Base-by-base conservation (phyloP, 805 yeast species). In the Kazachstania psychrophila region DNA sequence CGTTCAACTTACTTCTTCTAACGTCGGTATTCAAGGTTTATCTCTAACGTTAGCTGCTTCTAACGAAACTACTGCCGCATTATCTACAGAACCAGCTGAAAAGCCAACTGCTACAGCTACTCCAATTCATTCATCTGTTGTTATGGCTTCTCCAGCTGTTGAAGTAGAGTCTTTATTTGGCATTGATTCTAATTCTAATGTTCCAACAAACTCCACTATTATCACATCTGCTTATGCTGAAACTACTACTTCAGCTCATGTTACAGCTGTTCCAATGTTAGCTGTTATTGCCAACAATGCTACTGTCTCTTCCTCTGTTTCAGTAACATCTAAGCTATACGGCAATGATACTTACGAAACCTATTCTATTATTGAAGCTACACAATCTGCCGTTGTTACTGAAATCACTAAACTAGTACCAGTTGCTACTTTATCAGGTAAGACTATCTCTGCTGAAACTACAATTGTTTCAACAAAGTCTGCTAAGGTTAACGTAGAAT, bases 371-470 rank as follows among this genome's bases (percentile, higher is more conserved):
- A 17, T 24, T 23, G 11, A 19, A 18, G 23, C 29, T 4, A 23
- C 38, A 14, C 28, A 33, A 6, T 23, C 24, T 18, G 34, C 34
- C 2, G 24, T 19, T 13, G 22, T 31, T 13, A 36, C 40, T n/a
- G 33, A 16, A 11, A 18, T 23, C 10, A 33, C 36, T 10, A 19
- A 18, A n/a, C 15, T 33, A 11, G 11, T 33, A 11, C 36, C 36
- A 25, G 31, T 33, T 33, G 28, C 36, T 14, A 35, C 32, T 17
- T 42, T 53, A 2, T 22, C 35, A 6, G 32, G 39, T 41, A 31
- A 34, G 33, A 27, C 32, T 19, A 23, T 15, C 13, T 19, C 43
- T 30, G 20, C 44, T 32, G 36, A 31, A 11, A 23, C 33, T 14
- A 23, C 39, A 5, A 22, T 24, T 24, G 23, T 34, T 6, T 14